Percentiles rank a stretch among this genome's conserved stretches.
Conservation (phyloP, 768 basidiomycete genomes). For the Boletus insuetus region DNA sequence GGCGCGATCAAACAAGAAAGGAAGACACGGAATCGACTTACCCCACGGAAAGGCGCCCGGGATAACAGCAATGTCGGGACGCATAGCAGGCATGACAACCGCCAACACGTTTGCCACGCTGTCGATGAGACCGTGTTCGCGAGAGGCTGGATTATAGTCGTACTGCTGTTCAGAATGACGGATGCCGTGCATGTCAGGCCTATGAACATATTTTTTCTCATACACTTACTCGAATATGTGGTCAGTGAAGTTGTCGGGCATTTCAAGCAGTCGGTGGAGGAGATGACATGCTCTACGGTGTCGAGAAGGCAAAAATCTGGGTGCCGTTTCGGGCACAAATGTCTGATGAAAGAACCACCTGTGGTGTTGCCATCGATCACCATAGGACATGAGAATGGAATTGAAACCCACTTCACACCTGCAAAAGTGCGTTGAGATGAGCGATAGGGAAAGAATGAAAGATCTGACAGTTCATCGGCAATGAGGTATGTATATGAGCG, state of each 20-base stretch:
- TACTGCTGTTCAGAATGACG: not conserved
- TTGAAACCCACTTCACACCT: not conserved
- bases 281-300: not conserved
- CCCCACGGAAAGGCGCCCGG: not conserved
- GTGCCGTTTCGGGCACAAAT: not conserved
- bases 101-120: not conserved
- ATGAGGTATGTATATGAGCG: not conserved
- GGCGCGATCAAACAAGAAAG: not conserved
- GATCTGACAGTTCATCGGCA: not conserved
- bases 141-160: not conserved
- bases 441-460: too few relatives aligned
- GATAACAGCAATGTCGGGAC: not conserved
- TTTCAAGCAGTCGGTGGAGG: not conserved
- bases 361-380: not conserved
- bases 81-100: not conserved
- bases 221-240: not conserved
- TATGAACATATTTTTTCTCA: not conserved
- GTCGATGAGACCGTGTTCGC: not conserved
- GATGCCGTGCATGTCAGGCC: not conserved
- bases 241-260: not conserved
- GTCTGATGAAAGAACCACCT: not conserved
- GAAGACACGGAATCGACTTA: not conserved
- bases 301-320: not conserved
- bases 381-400: not conserved
- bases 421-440: too few relatives aligned